phyloP scores from a whole-genome alignment of 257 asterid species.

The Lantana camara region DNA sequence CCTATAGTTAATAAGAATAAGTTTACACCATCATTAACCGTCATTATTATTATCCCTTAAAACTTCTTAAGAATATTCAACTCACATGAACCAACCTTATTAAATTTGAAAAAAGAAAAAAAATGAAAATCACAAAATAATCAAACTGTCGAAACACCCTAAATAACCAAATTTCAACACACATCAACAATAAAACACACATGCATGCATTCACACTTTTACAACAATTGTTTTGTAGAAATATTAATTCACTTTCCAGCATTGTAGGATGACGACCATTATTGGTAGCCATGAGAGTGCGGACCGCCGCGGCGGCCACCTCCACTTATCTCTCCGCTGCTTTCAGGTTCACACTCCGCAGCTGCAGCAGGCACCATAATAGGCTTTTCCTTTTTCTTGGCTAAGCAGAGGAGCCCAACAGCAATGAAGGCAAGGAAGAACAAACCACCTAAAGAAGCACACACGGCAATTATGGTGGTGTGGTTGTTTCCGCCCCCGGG shows the following conservation, averaged over 20 bases:
- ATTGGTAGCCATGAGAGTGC: conserved; percentile 15
- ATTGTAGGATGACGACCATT: neutral
- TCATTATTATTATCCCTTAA: neutral
- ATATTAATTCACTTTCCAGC: neutral
- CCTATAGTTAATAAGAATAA: too few relatives aligned
- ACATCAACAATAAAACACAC: neutral
- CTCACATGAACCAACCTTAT: conserved; percentile 15
- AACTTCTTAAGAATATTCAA: conserved; percentile 8
- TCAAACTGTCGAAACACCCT: neutral
- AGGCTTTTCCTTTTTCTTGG: conserved; percentile 70
- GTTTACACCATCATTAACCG: too few relatives aligned
- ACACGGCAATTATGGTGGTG: conserved; percentile 63
- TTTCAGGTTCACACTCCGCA: conserved; percentile 34
- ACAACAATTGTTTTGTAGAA: too few relatives aligned
- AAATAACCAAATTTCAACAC: conserved; percentile 2
- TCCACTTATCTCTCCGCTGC: conserved; percentile 28
- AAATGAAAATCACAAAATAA: conserved; percentile 24
- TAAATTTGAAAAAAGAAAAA: too few relatives aligned
- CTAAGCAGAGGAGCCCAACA: conserved; percentile 58
- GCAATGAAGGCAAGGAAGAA: conserved; percentile 75
- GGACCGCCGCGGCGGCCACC: conserved; percentile 35
- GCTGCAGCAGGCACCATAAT: conserved; percentile 53
- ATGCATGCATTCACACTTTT: too few relatives aligned
- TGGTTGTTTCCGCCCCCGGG: conserved; percentile 48
- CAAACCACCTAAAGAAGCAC: conserved; percentile 61